These are phyloP conservation scores for Rubus idaeus DNA, from an alignment of 306 rosid genomes.

Conservation along the genomic window DNA sequence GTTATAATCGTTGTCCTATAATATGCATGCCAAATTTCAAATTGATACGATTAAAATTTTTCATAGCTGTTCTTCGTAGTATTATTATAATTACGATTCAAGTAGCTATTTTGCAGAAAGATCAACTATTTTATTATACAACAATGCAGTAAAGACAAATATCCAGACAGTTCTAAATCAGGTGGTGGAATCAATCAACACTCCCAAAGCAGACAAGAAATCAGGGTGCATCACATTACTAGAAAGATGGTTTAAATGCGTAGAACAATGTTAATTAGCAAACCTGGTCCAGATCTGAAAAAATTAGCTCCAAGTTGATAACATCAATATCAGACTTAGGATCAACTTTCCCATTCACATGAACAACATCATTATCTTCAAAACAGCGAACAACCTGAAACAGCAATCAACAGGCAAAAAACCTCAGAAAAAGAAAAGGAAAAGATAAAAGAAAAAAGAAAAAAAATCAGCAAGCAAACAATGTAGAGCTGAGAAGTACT, in stretches of 20 bases:
- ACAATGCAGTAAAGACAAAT: not conserved
- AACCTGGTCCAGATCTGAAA: conserved; percentile 98
- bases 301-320: conserved; percentile 91
- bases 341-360: conserved; percentile 88
- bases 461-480: too few relatives aligned
- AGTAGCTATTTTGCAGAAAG: not conserved
- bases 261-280: conserved; percentile 28
- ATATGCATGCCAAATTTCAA: not conserved
- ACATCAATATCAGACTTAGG: conserved; percentile 91
- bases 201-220: not conserved
- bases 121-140: not conserved
- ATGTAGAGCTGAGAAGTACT: too few relatives aligned
- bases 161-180: not conserved
- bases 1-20: not conserved
- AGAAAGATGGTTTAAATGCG: conserved; percentile 2
- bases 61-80: not conserved
- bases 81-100: not conserved
- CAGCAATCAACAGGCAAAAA: conserved; percentile 19
- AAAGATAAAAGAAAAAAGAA: not conserved
- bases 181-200: conserved; percentile 1
- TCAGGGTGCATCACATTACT: not conserved
- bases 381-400: conserved; percentile 87
- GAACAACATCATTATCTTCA: conserved; percentile 92
- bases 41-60: not conserved
- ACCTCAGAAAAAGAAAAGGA: conserved; percentile 10